Evolutionary conservation across 768 basidiomycete species (phyloP).

Genomic region (Macrolepiota fuliginosa): DNA sequence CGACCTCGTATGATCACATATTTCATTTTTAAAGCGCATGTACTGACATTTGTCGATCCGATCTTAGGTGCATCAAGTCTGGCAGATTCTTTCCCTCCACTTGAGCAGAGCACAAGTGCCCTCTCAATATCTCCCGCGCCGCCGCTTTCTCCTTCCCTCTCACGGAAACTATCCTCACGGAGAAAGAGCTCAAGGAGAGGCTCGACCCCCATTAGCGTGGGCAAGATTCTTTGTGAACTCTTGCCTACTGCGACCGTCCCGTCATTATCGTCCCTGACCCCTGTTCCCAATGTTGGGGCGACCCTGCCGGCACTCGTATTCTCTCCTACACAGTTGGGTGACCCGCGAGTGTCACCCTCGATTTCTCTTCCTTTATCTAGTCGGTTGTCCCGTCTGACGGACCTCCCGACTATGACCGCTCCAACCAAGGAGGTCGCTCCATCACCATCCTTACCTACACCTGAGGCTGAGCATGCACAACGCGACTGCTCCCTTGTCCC

Average conservation of each 20-base stretch:
- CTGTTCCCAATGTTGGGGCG: not conserved
- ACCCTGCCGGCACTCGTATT: slow-evolving; percentile 1
- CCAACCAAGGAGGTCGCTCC: not conserved
- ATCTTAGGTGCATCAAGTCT: slow-evolving; percentile 2
- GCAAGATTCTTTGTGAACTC: slow-evolving; percentile 18
- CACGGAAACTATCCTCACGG: not conserved
- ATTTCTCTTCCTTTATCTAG: slow-evolving; percentile 4
- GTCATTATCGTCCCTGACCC: slow-evolving; percentile 5
- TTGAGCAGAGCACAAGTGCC: not conserved
- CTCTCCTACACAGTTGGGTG: slow-evolving; percentile 1
- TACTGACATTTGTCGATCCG: not conserved
- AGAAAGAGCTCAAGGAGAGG: slow-evolving; percentile 1
- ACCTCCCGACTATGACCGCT: not conserved
- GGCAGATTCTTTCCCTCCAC: not conserved
- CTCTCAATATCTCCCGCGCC: not conserved
- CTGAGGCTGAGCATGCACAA: slow-evolving; percentile 3
- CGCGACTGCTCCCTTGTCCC: not conserved
- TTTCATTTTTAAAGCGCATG: not conserved
- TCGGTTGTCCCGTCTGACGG: not conserved
- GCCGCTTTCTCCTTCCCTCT: slow-evolving; percentile 1
- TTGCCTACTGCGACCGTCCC: slow-evolving; percentile 9
- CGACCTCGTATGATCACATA: not conserved
- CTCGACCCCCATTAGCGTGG: slow-evolving; percentile 17
- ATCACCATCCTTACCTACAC: slow-evolving; percentile 2
- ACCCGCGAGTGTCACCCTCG: not conserved